A percentile compares a stretch with the other conserved stretches of the same genome.
These are phyloP conservation scores for Eremothecium gossypii DNA, from an alignment of 1,139 yeast species.

Conservation along the genomic window DNA sequence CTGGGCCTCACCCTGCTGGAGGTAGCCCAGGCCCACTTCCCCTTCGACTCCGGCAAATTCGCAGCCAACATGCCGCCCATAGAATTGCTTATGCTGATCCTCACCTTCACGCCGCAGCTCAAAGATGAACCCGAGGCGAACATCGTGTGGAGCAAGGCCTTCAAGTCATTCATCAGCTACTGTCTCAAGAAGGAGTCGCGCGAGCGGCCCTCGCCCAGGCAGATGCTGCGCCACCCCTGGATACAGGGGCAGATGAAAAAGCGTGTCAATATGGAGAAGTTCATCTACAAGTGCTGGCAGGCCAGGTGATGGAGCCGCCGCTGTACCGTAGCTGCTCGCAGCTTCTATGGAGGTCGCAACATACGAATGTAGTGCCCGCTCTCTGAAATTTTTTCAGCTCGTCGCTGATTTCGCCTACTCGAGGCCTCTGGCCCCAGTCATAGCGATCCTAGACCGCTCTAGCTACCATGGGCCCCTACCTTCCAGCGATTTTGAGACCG, in stretches of 20 bases:
- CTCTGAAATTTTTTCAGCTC: too few relatives aligned
- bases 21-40: constrained; percentile 84
- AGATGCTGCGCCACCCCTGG: constrained; percentile 92
- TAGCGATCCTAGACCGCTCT: too few relatives aligned
- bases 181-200: constrained; percentile 74
- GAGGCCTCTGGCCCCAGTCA: too few relatives aligned
- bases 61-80: constrained; percentile 56
- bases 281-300: constrained; percentile 75
- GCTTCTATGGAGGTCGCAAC: too few relatives aligned
- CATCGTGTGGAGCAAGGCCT: constrained; percentile 73
- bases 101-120: constrained; percentile 72
- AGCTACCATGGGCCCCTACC: too few relatives aligned
- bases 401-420: too few relatives aligned
- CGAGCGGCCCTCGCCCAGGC: constrained; percentile 84
- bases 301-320: constrained; percentile 7
- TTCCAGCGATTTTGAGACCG: too few relatives aligned
- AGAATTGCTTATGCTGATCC: constrained; percentile 70
- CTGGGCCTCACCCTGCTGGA: constrained; percentile 83
- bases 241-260: constrained; percentile 60
- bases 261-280: constrained; percentile 76
- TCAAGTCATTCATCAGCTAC: constrained; percentile 71
- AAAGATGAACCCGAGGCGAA: constrained; percentile 69
- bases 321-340: too few relatives aligned
- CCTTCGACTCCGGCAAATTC: constrained; percentile 39
- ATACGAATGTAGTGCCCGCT: too few relatives aligned